Evolutionary conservation across 2,329 filamentous ascomycete species (phyloP).

Genomic region (Epicoccum nigrum): DNA sequence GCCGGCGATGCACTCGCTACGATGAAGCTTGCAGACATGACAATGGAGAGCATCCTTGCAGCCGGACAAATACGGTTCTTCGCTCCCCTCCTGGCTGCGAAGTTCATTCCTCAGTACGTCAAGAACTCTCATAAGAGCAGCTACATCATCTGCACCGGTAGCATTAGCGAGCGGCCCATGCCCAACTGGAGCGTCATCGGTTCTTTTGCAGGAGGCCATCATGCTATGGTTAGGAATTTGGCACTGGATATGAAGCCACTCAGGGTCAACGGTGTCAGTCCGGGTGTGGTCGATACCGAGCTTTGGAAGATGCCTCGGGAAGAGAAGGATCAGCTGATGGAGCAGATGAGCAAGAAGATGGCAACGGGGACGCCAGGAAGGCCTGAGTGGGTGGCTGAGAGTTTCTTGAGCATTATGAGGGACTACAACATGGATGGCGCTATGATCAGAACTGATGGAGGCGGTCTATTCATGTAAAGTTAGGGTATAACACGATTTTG

Average conservation of each 20-base stretch:
- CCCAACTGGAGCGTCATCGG: slow-evolving; percentile 59
- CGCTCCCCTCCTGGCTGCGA: slow-evolving; percentile 59
- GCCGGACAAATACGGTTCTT: slow-evolving; percentile 59
- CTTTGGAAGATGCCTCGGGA: slow-evolving; percentile 48
- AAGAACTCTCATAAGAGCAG: slow-evolving; percentile 52
- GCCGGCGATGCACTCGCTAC: slow-evolving; percentile 57
- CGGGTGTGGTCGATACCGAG: slow-evolving; percentile 58
- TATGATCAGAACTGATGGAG: slow-evolving; percentile 53
- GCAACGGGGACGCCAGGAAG: slow-evolving; percentile 35
- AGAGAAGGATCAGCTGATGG: slow-evolving; percentile 31
- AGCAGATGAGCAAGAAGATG: slow-evolving; percentile 26
- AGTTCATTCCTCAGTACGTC: slow-evolving; percentile 56
- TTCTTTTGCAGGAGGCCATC: slow-evolving; percentile 57
- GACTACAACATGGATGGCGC: slow-evolving; percentile 55
- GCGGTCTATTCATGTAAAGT: slow-evolving; percentile 30
- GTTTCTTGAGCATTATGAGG: slow-evolving; percentile 56
- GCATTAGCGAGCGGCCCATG: slow-evolving; percentile 57
- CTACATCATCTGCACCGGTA: slow-evolving; percentile 64
- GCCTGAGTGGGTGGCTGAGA: slow-evolving; percentile 49
- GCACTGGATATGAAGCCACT: slow-evolving; percentile 69
- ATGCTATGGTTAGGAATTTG: slow-evolving; percentile 61
- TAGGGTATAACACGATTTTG: too few relatives aligned
- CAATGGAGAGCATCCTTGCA: slow-evolving; percentile 49
- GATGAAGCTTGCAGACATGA: slow-evolving; percentile 51
- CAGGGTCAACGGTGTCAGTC: slow-evolving; percentile 66